Evolutionary conservation across 2,329 filamentous ascomycete genomes (phyloP).

Genomic region (Ceratocystis ficicola): DNA sequence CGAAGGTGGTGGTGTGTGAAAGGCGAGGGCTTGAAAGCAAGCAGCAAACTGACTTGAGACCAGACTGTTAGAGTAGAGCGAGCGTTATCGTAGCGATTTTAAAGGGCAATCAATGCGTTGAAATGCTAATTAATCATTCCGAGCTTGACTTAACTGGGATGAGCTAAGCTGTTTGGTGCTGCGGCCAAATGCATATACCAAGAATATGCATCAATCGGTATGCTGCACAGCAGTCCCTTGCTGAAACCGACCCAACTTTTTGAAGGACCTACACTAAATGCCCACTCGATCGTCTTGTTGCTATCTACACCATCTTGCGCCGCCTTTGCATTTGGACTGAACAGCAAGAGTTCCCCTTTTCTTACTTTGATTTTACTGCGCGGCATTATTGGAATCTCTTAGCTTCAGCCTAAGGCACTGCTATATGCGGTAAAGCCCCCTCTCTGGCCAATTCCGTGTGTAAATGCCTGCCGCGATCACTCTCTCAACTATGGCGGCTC

Average conservation of each 20-base stretch:
- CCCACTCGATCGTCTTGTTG: not conserved
- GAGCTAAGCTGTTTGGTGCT: not conserved
- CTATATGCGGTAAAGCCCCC: not conserved
- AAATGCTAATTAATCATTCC: not conserved
- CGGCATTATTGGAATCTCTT: not conserved
- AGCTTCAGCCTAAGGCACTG: not conserved
- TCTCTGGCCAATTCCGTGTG: not conserved
- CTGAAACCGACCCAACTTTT: not conserved
- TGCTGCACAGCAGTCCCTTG: not conserved
- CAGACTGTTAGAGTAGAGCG: not conserved
- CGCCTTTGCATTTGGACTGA: not conserved
- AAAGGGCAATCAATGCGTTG: slow-evolving; percentile 1
- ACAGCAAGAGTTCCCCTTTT: not conserved
- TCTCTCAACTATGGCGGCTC: not conserved
- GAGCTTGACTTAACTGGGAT: not conserved
- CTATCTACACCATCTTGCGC: not conserved
- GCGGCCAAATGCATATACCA: slow-evolving; percentile 9
- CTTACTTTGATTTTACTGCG: not conserved
- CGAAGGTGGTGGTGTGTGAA: not conserved
- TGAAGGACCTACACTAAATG: not conserved
- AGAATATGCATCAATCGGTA: not conserved
- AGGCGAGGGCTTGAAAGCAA: not conserved
- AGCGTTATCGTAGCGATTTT: not conserved
- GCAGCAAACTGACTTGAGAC: not conserved
- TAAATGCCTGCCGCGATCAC: slow-evolving; percentile 16